phyloP scores from a whole-genome alignment of 305 asterid species.

The Solanum chacoense region DNA sequence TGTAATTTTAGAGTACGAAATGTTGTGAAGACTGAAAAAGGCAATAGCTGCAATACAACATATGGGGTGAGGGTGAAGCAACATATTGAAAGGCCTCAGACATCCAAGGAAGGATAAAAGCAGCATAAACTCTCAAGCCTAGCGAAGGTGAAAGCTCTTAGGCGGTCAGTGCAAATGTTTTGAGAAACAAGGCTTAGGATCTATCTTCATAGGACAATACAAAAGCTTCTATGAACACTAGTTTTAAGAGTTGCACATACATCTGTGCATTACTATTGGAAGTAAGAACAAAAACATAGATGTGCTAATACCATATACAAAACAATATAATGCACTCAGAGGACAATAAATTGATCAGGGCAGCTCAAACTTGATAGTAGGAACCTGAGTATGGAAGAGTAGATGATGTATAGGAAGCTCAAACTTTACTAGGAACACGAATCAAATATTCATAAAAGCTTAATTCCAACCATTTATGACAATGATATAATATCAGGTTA shows the following conservation, averaged over 20 bases:
- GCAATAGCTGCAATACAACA: neutral
- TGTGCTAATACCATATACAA: too few relatives aligned
- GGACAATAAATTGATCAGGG: too few relatives aligned
- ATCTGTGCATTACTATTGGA: neutral
- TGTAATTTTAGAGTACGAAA: neutral
- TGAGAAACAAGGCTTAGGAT: slow-evolving; percentile 37
- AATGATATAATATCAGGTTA: too few relatives aligned
- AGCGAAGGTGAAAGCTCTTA: slow-evolving; percentile 40
- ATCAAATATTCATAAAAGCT: neutral
- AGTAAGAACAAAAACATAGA: neutral
- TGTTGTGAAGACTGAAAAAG: neutral
- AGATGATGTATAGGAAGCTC: neutral
- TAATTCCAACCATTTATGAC: neutral
- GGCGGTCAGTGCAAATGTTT: slow-evolving; percentile 50
- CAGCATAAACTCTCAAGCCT: slow-evolving; percentile 45
- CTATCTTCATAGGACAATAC: slow-evolving; percentile 2
- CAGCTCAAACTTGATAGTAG: too few relatives aligned
- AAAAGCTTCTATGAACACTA: neutral
- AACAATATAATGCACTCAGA: too few relatives aligned
- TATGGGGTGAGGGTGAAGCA: neutral
- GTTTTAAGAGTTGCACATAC: neutral
- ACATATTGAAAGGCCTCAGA: slow-evolving; percentile 12
- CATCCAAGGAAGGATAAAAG: slow-evolving; percentile 18
- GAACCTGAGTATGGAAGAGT: too few relatives aligned
- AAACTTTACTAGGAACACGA: neutral